These are phyloP conservation scores for Tricholomella constricta DNA, from an alignment of 768 basidiomycete species.

Conservation along the genomic window DNA sequence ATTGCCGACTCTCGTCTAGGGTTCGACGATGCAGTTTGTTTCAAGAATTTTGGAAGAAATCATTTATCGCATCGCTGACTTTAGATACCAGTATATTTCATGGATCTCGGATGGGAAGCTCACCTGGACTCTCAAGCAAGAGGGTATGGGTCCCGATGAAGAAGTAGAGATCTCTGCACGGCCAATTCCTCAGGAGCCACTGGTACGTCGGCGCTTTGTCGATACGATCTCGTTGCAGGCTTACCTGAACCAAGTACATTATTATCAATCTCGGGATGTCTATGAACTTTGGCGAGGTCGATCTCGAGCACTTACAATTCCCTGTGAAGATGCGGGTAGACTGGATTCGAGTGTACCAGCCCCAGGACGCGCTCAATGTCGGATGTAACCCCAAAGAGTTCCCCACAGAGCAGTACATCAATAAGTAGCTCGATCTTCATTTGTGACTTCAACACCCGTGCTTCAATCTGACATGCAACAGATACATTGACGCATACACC, in stretches of 20 bases:
- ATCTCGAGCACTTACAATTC: constrained; percentile 70
- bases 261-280: constrained; percentile 88
- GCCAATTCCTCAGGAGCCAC: constrained; percentile 80
- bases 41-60: neutral
- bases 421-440: constrained; percentile 44
- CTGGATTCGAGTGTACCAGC: constrained; percentile 92
- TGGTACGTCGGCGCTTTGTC: constrained; percentile 46
- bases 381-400: constrained; percentile 82
- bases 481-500: constrained; percentile 70
- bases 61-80: neutral
- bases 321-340: constrained; percentile 79
- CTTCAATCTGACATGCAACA: constrained; percentile 18
- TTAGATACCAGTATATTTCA: constrained; percentile 60
- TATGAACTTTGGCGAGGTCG: constrained; percentile 69
- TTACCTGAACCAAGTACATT: constrained; percentile 57
- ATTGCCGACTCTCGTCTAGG: constrained; percentile 25
- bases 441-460: neutral
- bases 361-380: constrained; percentile 63
- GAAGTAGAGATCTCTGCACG: constrained; percentile 63
- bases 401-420: constrained; percentile 84
- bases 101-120: constrained; percentile 69
- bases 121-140: constrained; percentile 70
- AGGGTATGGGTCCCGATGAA: constrained; percentile 59
- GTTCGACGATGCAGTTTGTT: constrained; percentile 54
- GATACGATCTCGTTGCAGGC: neutral